Conservation (phyloP, 2,329 filamentous ascomycete species). For the Verticillium nubilum region DNA sequence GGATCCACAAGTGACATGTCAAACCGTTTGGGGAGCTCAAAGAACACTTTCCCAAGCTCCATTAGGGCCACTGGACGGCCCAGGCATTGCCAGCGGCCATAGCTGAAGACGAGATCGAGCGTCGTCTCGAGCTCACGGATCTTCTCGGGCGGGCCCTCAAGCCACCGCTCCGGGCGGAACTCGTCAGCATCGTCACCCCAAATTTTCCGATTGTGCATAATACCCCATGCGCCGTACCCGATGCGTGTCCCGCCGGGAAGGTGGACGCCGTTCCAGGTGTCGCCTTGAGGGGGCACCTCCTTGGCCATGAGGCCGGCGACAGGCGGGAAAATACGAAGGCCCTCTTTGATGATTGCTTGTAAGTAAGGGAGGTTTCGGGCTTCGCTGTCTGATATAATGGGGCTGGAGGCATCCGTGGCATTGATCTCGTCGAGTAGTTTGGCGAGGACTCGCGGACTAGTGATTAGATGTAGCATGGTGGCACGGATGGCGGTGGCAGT, state of each 20-base stretch:
- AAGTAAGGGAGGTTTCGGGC: slow-evolving; percentile 35
- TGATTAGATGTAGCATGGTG: slow-evolving; percentile 48
- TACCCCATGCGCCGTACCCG: slow-evolving; percentile 26
- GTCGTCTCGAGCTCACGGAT: slow-evolving; percentile 26
- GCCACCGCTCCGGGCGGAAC: slow-evolving; percentile 12
- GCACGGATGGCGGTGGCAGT: slow-evolving; percentile 50
- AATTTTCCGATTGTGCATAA: slow-evolving; percentile 16
- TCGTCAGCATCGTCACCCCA: slow-evolving; percentile 6
- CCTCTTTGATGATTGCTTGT: slow-evolving; percentile 46
- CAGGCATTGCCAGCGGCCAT: slow-evolving; percentile 31
- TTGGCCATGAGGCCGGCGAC: slow-evolving; percentile 30
- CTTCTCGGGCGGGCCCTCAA: slow-evolving; percentile 18
- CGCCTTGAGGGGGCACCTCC: slow-evolving; percentile 29
- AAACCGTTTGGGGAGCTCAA: slow-evolving; percentile 22
- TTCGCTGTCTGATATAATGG: slow-evolving; percentile 23
- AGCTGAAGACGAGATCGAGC: slow-evolving; percentile 32
- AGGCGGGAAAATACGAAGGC: slow-evolving; percentile 31
- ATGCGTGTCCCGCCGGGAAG: slow-evolving; percentile 26
- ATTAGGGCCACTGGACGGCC: slow-evolving; percentile 31
- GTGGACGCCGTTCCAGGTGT: slow-evolving; percentile 25
- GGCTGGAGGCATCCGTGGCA: slow-evolving; percentile 12
- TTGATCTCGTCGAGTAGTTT: slow-evolving; percentile 40
- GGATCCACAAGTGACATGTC: slow-evolving; percentile 24
- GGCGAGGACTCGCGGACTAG: slow-evolving; percentile 36
- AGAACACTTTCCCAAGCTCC: slow-evolving; percentile 25